Percentiles rank a stretch among this genome's conserved stretches.
These are phyloP conservation scores for Taphrina populina DNA, from an alignment of 1,139 yeast genomes.

Conservation along the genomic window DNA sequence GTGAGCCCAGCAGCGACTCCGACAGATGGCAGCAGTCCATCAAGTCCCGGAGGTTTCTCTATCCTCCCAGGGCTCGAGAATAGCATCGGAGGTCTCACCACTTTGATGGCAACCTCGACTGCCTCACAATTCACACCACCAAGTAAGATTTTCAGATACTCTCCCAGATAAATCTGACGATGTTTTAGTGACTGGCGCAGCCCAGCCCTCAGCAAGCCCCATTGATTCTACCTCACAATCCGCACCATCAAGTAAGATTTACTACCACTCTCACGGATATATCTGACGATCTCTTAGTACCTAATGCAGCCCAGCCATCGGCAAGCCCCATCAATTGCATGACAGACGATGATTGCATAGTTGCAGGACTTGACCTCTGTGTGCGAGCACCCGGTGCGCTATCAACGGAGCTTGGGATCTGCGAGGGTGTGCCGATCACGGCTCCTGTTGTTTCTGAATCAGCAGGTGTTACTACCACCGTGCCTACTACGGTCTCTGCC, in stretches of 20 bases:
- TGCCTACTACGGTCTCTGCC: neutral
- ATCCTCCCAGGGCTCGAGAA: neutral
- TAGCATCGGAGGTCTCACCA: neutral
- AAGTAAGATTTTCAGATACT: neutral
- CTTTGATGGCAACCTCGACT: neutral
- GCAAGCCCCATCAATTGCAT: conserved; percentile 2
- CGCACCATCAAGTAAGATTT: neutral
- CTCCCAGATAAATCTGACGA: neutral
- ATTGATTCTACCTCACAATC: neutral
- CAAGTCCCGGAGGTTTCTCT: neutral
- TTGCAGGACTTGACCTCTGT: neutral
- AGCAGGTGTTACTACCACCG: neutral
- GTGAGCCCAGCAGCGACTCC: neutral
- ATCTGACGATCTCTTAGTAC: neutral
- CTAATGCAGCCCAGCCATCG: neutral
- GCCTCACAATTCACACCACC: too few relatives aligned
- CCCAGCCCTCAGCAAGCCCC: neutral
- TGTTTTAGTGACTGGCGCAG: neutral
- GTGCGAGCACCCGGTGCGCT: neutral
- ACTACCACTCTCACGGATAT: neutral
- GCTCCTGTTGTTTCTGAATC: neutral
- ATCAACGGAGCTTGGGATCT: neutral
- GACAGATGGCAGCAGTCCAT: neutral
- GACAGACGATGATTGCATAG: conserved; percentile 3
- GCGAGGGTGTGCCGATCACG: neutral